These are phyloP conservation scores for Trichophyton schoenleinii DNA, from an alignment of 2,329 filamentous ascomycete genomes.

Conservation along the genomic window DNA sequence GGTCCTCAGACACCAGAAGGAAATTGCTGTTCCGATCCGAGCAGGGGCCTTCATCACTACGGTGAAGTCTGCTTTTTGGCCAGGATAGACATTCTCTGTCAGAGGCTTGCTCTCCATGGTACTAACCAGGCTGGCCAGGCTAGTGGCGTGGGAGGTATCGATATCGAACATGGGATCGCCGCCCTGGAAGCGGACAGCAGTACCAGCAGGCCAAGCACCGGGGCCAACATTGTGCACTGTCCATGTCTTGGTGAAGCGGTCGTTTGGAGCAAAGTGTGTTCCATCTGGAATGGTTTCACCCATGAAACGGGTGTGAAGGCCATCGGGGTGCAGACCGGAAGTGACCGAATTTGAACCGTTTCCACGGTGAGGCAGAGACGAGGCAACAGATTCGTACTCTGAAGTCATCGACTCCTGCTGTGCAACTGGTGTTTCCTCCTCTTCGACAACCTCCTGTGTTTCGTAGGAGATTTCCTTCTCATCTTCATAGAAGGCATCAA, in stretches of 20 bases:
- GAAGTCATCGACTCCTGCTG: background rate
- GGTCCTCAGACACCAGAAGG: slow-evolving; percentile 90
- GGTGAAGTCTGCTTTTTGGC: slow-evolving; percentile 66
- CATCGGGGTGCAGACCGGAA: slow-evolving; percentile 21
- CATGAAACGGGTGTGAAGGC: slow-evolving; percentile 52
- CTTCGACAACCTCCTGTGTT: slow-evolving; percentile 10
- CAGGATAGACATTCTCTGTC: slow-evolving; percentile 54
- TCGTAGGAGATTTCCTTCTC: background rate
- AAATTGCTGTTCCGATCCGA: slow-evolving; percentile 68
- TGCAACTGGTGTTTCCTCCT: slow-evolving; percentile 13
- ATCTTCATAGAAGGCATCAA: background rate
- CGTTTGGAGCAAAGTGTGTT: slow-evolving; percentile 54
- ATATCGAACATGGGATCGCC: slow-evolving; percentile 95
- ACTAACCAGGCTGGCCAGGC: slow-evolving; percentile 59
- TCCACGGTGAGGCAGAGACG: background rate
- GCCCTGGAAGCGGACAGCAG: slow-evolving; percentile 54
- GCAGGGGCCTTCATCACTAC: slow-evolving; percentile 70
- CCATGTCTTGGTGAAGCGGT: slow-evolving; percentile 82
- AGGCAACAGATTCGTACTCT: background rate
- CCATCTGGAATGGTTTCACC: slow-evolving; percentile 70
- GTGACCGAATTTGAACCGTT: slow-evolving; percentile 25
- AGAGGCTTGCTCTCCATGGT: slow-evolving; percentile 75
- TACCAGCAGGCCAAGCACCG: slow-evolving; percentile 45
- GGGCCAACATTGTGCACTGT: slow-evolving; percentile 74
- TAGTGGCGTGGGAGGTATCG: slow-evolving; percentile 66